These are phyloP conservation scores for Marasmius oreades DNA, from an alignment of 1,284 basidiomycete genomes.

Conservation along the genomic window DNA sequence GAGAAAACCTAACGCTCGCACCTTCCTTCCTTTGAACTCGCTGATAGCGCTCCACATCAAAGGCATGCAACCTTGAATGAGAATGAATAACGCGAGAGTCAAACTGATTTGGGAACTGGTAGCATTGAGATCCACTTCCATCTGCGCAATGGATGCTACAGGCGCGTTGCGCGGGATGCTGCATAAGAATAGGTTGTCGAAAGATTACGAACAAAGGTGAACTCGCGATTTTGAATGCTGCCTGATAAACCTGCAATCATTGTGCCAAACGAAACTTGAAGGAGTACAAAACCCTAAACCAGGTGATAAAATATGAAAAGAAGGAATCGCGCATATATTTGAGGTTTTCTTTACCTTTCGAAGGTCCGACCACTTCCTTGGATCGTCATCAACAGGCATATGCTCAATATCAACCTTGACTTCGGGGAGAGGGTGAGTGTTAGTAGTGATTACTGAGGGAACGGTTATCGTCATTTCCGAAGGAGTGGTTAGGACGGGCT, in stretches of 20 bases:
- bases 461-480: background rate
- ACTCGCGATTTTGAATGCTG: constrained; percentile 68
- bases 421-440: background rate
- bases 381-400: constrained; percentile 69
- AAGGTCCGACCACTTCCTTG: constrained; percentile 63
- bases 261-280: constrained; percentile 55
- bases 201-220: background rate
- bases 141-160: constrained; percentile 62
- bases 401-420: constrained; percentile 35
- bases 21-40: constrained; percentile 81
- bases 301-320: background rate
- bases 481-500: background rate
- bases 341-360: constrained; percentile 52
- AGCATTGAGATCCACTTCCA: constrained; percentile 63
- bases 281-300: constrained; percentile 49
- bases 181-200: constrained; percentile 21
- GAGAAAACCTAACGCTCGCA: constrained; percentile 26
- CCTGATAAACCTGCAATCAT: constrained; percentile 68
- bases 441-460: background rate
- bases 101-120: constrained; percentile 68
- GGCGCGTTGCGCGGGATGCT: constrained; percentile 13
- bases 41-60: constrained; percentile 70
- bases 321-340: background rate
- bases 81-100: constrained; percentile 74
- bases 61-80: constrained; percentile 71